These are phyloP conservation scores for Rhodotorula diobovata DNA, from an alignment of 768 basidiomycete genomes.

Conservation along the genomic window DNA sequence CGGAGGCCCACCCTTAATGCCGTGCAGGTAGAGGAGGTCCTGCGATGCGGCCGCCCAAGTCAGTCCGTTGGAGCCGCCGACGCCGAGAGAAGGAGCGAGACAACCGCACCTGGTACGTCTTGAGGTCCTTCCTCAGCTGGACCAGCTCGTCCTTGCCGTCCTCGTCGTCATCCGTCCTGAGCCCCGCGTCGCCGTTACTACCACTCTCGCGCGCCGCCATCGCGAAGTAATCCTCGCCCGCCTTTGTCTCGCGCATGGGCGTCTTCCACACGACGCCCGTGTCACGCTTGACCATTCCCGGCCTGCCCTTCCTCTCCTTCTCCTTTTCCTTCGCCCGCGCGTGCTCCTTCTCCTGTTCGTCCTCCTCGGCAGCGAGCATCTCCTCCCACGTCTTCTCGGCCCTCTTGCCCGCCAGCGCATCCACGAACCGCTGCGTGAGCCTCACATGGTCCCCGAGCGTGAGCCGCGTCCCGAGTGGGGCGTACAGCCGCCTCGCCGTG, in stretches of 20 bases:
- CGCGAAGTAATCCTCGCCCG: not conserved
- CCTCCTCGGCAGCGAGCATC: conserved; percentile 37
- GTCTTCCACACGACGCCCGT: conserved; percentile 15
- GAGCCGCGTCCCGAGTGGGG: conserved; percentile 81
- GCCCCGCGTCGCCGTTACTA: not conserved
- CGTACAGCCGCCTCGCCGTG: conserved; percentile 73
- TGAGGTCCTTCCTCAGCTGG: conserved; percentile 55
- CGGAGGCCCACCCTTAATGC: conserved; percentile 55
- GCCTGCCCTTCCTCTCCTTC: conserved; percentile 1
- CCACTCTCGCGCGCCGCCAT: too few species aligned
- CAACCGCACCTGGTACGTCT: conserved; percentile 41
- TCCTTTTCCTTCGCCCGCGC: not conserved
- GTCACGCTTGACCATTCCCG: not conserved
- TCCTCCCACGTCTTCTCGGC: conserved; percentile 41
- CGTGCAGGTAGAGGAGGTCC: conserved; percentile 61
- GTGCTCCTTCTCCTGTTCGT: conserved; percentile 23
- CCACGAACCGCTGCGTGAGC: conserved; percentile 67
- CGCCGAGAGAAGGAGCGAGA: not conserved
- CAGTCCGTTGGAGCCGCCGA: not conserved
- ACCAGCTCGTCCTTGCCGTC: conserved; percentile 42
- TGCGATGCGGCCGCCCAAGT: conserved; percentile 50
- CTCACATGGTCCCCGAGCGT: conserved; percentile 77
- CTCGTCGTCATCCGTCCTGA: not conserved
- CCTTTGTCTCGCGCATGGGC: conserved; percentile 20
- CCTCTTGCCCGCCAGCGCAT: conserved; percentile 59